Percentiles rank a stretch among this genome's conserved stretches.
Conservation (phyloP, 768 basidiomycete species). For the Pisolithus microcarpus region DNA sequence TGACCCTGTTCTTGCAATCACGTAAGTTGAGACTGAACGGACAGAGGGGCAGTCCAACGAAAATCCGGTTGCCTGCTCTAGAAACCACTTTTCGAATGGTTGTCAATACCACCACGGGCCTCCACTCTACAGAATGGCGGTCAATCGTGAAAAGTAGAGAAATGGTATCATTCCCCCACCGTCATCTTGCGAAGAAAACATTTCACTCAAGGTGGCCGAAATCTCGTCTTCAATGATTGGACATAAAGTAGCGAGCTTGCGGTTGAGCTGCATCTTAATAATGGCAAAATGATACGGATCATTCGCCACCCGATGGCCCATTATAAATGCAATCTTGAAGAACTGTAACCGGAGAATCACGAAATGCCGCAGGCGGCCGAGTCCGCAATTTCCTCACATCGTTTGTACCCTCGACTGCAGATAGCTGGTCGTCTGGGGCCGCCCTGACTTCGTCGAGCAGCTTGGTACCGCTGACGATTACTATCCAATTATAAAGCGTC, state of each 20-base stretch:
- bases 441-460: conserved; percentile 35
- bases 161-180: conserved; percentile 3
- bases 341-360: conserved; percentile 18
- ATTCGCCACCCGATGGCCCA: conserved; percentile 25
- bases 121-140: conserved; percentile 31
- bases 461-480: conserved; percentile 28
- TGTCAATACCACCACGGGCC: conserved; percentile 18
- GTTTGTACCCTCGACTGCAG: conserved; percentile 20
- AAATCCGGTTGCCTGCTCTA: conserved; percentile 37
- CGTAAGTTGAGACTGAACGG: conserved; percentile 5
- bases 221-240: conserved; percentile 42
- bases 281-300: conserved; percentile 23
- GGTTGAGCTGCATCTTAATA: conserved; percentile 25
- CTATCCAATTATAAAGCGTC: conserved; percentile 27
- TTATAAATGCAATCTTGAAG: conserved; percentile 30
- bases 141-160: not conserved
- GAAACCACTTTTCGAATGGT: conserved; percentile 29
- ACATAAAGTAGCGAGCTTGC: conserved; percentile 34
- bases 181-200: conserved; percentile 19
- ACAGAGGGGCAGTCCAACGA: conserved; percentile 45
- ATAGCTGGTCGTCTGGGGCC: conserved; percentile 33
- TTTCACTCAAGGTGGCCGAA: conserved; percentile 30
- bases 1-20: not conserved
- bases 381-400: conserved; percentile 25
- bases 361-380: no score